Conservation (phyloP, 2,329 filamentous ascomycete species). For the Alternaria alternata region DNA sequence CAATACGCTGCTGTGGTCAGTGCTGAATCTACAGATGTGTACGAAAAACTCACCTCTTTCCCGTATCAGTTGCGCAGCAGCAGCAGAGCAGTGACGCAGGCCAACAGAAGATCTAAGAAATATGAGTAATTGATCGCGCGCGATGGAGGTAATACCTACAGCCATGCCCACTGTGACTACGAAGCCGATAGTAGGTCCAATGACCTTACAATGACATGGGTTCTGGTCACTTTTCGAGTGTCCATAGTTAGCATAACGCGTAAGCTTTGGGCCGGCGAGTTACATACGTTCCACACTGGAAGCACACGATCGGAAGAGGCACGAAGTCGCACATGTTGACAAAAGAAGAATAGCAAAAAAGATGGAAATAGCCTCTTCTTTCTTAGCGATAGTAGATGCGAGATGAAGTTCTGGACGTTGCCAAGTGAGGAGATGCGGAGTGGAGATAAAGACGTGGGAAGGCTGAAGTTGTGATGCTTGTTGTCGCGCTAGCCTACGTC, state of each 20-base stretch:
- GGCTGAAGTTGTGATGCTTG: constrained; percentile 15
- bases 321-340: constrained; percentile 47
- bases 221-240: constrained; percentile 59
- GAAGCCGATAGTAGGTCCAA: constrained; percentile 64
- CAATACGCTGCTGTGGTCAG: constrained; percentile 55
- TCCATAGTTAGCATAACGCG: constrained; percentile 22
- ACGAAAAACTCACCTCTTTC: constrained; percentile 58
- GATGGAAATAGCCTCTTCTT: background rate
- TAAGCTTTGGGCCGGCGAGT: background rate
- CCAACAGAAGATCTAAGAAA: constrained; percentile 60
- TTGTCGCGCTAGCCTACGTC: constrained; percentile 15
- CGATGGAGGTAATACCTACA: constrained; percentile 48
- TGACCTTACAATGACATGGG: constrained; percentile 65
- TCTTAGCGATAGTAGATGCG: background rate
- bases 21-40: background rate
- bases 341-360: background rate
- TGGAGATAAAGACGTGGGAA: constrained; percentile 11
- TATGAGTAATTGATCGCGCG: constrained; percentile 14
- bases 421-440: background rate
- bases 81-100: constrained; percentile 64
- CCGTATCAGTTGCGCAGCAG: constrained; percentile 63
- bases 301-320: constrained; percentile 61
- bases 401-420: background rate
- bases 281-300: constrained; percentile 60
- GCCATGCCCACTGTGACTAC: constrained; percentile 58